These are phyloP conservation scores for Prunus armeniaca DNA, from an alignment of 306 rosid genomes.

Conservation along the genomic window DNA sequence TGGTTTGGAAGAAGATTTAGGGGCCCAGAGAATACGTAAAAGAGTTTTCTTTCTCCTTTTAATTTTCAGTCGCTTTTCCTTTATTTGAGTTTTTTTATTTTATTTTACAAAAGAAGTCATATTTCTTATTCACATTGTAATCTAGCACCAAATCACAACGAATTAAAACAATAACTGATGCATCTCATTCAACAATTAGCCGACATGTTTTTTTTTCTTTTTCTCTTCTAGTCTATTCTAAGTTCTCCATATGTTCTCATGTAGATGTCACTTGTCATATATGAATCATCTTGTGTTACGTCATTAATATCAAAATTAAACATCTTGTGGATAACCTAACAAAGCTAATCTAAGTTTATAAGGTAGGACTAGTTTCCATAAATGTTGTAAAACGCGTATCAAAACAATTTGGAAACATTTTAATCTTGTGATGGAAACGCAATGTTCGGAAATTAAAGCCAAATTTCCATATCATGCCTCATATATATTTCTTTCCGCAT, in stretches of 20 bases:
- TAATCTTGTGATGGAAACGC: background rate
- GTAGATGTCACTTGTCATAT: background rate
- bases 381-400: background rate
- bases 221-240: background rate
- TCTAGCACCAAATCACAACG: no score
- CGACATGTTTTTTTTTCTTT: no score
- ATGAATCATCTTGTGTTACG: background rate
- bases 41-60: constrained; percentile 21
- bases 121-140: background rate
- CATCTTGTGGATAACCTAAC: background rate
- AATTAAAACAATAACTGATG: no score
- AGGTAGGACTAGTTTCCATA: background rate
- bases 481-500: no score
- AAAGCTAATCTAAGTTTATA: background rate
- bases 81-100: background rate
- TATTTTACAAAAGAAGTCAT: no score
- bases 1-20: constrained; percentile 11
- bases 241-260: background rate
- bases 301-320: background rate
- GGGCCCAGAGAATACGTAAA: background rate
- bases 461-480: no score
- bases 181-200: no score
- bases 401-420: background rate
- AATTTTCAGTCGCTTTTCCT: constrained; percentile 14
- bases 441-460: background rate